A percentile compares a stretch with the other conserved stretches of the same genome.
Conservation (phyloP, 352 stramenopile species). For the Globisporangium lucens region DNA sequence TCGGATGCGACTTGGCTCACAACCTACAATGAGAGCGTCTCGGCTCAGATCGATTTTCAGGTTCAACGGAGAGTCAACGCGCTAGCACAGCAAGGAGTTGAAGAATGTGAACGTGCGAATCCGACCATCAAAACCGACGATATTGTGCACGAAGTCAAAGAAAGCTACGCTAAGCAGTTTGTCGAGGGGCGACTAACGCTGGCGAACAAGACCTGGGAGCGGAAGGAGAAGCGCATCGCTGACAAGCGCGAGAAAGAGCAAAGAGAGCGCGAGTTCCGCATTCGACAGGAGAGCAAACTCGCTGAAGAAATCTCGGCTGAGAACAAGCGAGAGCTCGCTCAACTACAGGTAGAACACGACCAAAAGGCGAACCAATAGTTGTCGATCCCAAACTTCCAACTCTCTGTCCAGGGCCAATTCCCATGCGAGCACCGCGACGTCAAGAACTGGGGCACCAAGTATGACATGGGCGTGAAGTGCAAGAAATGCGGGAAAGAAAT, state of each 20-base stretch:
- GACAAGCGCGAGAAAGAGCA: constrained; percentile 44
- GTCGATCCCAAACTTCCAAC: constrained; percentile 59
- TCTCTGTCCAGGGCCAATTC: constrained; percentile 35
- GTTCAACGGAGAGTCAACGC: constrained; percentile 44
- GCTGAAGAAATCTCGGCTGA: constrained; percentile 31
- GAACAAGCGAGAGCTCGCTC: constrained; percentile 31
- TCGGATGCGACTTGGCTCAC: constrained; percentile 52
- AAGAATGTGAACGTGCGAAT: neutral
- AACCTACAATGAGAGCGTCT: constrained; percentile 68
- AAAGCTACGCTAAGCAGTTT: constrained; percentile 51
- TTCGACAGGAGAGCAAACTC: constrained; percentile 48
- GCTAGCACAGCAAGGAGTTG: constrained; percentile 18
- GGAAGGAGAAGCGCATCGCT: constrained; percentile 48
- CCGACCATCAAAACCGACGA: constrained; percentile 11
- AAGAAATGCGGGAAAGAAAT: constrained; percentile 74
- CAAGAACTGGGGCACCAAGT: constrained; percentile 69
- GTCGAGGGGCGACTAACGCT: constrained; percentile 53
- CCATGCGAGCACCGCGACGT: constrained; percentile 51
- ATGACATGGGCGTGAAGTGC: constrained; percentile 49
- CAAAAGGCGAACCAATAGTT: constrained; percentile 30
- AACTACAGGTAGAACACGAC: constrained; percentile 31
- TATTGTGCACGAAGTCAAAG: constrained; percentile 39
- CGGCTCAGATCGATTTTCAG: constrained; percentile 65
- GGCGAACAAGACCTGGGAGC: constrained; percentile 67
- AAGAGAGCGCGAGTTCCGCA: constrained; percentile 44